Base-by-base conservation (phyloP, 2,329 filamentous ascomycete genomes). In the Apiospora koreana region DNA sequence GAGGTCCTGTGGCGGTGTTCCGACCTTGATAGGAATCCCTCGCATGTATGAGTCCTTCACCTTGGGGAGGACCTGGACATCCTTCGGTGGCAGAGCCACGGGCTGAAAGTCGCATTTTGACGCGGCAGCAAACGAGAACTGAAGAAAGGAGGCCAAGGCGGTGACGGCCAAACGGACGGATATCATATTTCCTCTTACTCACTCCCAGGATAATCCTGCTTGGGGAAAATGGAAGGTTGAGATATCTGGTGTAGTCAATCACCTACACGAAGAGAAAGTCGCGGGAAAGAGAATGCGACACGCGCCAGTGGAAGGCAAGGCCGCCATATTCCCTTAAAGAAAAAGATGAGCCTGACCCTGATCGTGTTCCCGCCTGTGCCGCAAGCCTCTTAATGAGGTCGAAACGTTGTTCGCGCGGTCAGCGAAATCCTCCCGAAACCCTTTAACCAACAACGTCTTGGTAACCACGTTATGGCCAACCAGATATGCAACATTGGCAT, bases 11-110 rank as follows among this genome's bases (percentile, higher is more conserved):
- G 71, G 38, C 0, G 77, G 77, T 6, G 76, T 75, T 2, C 79
- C 78, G 6, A 80, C 38, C 41, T 74, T 71, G 0, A 74, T 73
- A 0, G 73, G 58, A 3, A 80, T 74, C 0, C 79, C 78, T 68
- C 70, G 76, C 75, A 80, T 78, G 21, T 74, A 69, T 0, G 79
- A 80, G 48, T 74, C 69, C 2, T 67, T n/a, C 1, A 78, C 72
- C 0, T 72, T 68, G 8, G 76, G 68, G 1, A 75, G 66, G 31
- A 79, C 74, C 62, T 76, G 74, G 0, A 77, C 71, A 18, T 77
- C 75, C 65, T 68, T 69, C 14, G 77, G 72, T 0, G 72, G 69
- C 0, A 76, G 67, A 45, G 41, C 38, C 46, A 67, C 43, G 18
- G 68, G 31, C 48, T 45, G 35, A 8, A 48, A 35, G 45, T 46